Evolutionary conservation across 345 rosid genomes (phyloP), one percentile per base, ranked within the genome.

Genomic region (Luvunga scandens): DNA sequence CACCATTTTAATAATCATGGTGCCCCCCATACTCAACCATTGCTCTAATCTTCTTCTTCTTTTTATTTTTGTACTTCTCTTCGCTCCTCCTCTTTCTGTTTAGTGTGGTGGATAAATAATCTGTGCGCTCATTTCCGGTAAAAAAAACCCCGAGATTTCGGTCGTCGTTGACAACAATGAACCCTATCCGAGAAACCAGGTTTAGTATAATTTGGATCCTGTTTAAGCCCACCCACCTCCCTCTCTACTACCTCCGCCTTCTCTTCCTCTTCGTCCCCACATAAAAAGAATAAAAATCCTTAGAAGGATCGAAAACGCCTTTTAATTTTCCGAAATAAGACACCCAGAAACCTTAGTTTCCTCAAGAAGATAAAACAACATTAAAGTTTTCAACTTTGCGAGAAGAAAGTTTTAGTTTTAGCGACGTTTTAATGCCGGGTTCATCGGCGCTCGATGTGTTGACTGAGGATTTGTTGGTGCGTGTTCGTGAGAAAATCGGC

Each of bases 261-360:
- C 89, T 91, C 81, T 92, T 92, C 85, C 85, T 94, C 78, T 92
- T 94, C 60, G 94, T 91, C 60, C 97, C 96, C 3, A 91, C 97
- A 86, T 92, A 77, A 89, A 72, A 10, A n/a, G 34, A 39, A 39
- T 39, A 12, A 63, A 19, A 28, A 18, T 53, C 77, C 34, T 61
- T 66, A 39, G 39, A 68, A 66, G 12, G 27, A 50, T 68, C 66
- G n/a, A 62, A 27, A 22, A 2, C 8, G n/a, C 8, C 59, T 66
- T 38, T 30, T 22, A 18, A 10, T 22, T 48, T 67, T 18, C 48
- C 27, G 30, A 75, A 63, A 39, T 25, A 59, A 31, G 13, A 22
- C 21, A 73, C 9, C 45, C 39, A 19, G 16, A 50, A 50, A 39
- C 64, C 21, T 56, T 55, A n/a, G 1, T 78, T 62, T 78, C 48